phyloP scores from a whole-genome alignment of 73 alveolate genomes.

The Paramecium biaurelia region DNA sequence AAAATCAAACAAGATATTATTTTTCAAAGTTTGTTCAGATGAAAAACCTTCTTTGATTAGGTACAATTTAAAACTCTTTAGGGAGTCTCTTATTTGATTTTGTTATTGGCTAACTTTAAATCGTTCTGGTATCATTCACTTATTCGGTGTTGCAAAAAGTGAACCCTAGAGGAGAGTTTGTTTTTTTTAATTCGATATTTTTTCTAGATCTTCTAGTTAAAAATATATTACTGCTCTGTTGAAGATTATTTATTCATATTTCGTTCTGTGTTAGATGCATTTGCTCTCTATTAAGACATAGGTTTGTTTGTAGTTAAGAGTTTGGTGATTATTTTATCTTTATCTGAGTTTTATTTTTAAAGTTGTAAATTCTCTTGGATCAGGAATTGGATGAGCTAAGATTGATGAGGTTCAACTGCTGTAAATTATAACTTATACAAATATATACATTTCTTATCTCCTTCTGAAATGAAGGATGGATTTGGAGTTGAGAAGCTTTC shows the following conservation, averaged over 20 bases:
- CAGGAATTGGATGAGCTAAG: background rate
- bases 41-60: background rate
- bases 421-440: background rate
- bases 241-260: background rate
- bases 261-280: background rate
- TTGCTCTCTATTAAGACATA: background rate
- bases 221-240: background rate
- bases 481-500: background rate
- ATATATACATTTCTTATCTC: background rate
- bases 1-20: background rate
- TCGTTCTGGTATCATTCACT: background rate
- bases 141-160: background rate
- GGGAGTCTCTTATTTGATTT: background rate
- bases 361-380: background rate
- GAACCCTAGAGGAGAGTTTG: background rate
- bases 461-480: background rate
- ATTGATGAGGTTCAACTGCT: background rate
- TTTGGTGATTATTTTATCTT: background rate
- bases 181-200: background rate
- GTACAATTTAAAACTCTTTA: background rate
- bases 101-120: background rate
- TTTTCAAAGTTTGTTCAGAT: background rate
- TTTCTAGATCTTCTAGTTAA: background rate
- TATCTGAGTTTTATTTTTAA: background rate
- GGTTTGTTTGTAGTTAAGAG: background rate